Evolutionary conservation across 169 alveolate genomes (phyloP).

Genomic region (Cryptosporidium sp.): DNA sequence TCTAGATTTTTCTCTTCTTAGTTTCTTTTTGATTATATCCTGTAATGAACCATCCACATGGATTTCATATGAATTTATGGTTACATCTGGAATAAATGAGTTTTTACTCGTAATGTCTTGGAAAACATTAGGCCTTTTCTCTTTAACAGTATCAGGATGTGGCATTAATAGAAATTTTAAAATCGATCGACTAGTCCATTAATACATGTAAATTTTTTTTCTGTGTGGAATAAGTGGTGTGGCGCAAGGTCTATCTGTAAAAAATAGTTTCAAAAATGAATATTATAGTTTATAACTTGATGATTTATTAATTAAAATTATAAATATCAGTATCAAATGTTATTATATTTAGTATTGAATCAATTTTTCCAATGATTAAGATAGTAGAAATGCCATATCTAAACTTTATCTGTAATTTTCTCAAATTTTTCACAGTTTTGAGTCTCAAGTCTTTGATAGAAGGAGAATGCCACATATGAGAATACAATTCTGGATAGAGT

Average conservation of each 20-base stretch:
- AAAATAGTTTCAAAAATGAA: not conserved
- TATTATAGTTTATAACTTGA: not conserved
- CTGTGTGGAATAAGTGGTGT: conserved; percentile 6
- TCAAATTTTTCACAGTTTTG: not conserved
- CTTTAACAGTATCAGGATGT: not conserved
- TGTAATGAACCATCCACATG: conserved; percentile 35
- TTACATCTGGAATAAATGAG: conserved; percentile 61
- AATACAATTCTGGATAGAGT: conserved; percentile 50
- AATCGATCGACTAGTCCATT: not conserved
- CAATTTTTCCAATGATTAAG: not conserved
- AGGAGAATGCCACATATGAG: conserved; percentile 55
- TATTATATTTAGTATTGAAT: not conserved
- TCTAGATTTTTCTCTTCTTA: conserved; percentile 2
- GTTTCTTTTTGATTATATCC: not conserved
- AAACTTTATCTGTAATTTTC: not conserved
- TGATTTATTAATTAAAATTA: not conserved
- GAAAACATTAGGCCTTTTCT: not conserved
- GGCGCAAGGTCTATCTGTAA: conserved; percentile 15
- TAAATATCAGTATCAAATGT: not conserved
- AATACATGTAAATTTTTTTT: not conserved
- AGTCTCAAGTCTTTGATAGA: conserved; percentile 11
- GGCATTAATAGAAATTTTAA: not conserved
- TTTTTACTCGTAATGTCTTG: not conserved
- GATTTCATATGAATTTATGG: not conserved
- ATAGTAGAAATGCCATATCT: not conserved